Conservation (phyloP, 768 basidiomycete species). For the Russula virescens region DNA sequence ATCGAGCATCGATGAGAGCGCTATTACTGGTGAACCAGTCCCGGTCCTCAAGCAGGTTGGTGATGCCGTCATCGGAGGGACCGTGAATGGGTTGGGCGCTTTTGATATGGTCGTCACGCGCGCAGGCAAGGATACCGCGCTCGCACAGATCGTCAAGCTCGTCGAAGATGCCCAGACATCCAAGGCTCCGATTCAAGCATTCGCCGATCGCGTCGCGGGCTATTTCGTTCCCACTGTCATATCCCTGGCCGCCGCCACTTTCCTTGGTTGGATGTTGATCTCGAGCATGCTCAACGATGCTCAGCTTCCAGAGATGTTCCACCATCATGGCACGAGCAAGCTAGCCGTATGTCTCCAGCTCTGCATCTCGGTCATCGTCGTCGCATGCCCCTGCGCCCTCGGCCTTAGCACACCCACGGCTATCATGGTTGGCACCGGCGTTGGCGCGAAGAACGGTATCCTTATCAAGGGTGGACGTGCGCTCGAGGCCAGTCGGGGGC, state of each 20-base stretch:
- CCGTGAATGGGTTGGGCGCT: slow-evolving; percentile 94
- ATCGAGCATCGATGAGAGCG: slow-evolving; percentile 91
- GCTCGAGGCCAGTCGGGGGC: slow-evolving; percentile 80
- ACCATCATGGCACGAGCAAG: slow-evolving; percentile 72
- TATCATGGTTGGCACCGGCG: slow-evolving; percentile 98
- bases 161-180: slow-evolving; percentile 98
- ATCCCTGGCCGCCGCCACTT: slow-evolving; percentile 72
- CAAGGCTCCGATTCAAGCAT: slow-evolving; percentile 97
- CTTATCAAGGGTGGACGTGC: slow-evolving; percentile 96
- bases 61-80: slow-evolving; percentile 90
- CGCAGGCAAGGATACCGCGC: slow-evolving; percentile 92
- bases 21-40: slow-evolving; percentile 91
- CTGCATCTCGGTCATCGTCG: slow-evolving; percentile 96
- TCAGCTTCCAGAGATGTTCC: slow-evolving; percentile 78
- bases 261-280: slow-evolving; percentile 76
- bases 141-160: slow-evolving; percentile 92
- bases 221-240: slow-evolving; percentile 94
- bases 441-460: slow-evolving; percentile 95
- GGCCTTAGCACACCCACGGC: slow-evolving; percentile 96
- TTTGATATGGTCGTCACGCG: slow-evolving; percentile 95
- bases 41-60: slow-evolving; percentile 82
- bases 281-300: slow-evolving; percentile 51
- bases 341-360: slow-evolving; percentile 91
- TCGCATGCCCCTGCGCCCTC: slow-evolving; percentile 96
- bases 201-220: slow-evolving; percentile 91